Evolutionary conservation across 352 stramenopile genomes (phyloP).

Genomic region (Pythium dissotocum): DNA sequence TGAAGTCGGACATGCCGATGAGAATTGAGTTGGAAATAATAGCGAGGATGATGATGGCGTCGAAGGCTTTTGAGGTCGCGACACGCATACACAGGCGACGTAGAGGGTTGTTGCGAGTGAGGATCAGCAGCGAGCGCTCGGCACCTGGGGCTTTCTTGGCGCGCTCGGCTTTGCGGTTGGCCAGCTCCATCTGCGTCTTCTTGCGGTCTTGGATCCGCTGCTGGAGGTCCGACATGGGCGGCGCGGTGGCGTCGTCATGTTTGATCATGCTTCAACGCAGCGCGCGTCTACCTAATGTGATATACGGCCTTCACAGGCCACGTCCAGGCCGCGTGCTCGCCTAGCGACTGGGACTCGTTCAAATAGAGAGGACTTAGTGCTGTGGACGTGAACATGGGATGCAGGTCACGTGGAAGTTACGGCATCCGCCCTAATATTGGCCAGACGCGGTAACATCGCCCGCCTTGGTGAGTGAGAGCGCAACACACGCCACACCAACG

Average conservation of each 20-base stretch:
- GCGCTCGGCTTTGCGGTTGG: slow-evolving; percentile 23
- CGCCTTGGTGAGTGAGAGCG: not conserved
- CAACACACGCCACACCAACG: not conserved
- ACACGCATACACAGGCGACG: slow-evolving; percentile 53
- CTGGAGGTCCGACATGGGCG: slow-evolving; percentile 31
- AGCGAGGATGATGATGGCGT: slow-evolving; percentile 82
- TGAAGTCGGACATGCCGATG: slow-evolving; percentile 84
- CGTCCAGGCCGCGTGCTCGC: too few species aligned
- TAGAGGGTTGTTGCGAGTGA: slow-evolving; percentile 51
- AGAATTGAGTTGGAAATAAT: slow-evolving; percentile 89
- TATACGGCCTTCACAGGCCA: too few species aligned
- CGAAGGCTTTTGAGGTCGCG: slow-evolving; percentile 66
- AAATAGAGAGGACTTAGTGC: not conserved
- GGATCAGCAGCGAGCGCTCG: slow-evolving; percentile 44
- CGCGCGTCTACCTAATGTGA: too few species aligned
- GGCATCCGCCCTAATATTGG: not conserved
- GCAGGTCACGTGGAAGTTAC: slow-evolving; percentile 1
- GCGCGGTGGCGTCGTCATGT: not conserved
- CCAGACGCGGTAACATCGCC: not conserved
- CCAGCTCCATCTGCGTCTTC: slow-evolving; percentile 28
- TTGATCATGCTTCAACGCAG: not conserved
- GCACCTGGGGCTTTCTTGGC: slow-evolving; percentile 43
- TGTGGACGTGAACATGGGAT: not conserved
- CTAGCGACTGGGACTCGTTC: too few species aligned
- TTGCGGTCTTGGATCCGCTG: slow-evolving; percentile 34